Evolutionary conservation across 805 yeast species (phyloP).

Genomic region (Lipomyces sp.): DNA sequence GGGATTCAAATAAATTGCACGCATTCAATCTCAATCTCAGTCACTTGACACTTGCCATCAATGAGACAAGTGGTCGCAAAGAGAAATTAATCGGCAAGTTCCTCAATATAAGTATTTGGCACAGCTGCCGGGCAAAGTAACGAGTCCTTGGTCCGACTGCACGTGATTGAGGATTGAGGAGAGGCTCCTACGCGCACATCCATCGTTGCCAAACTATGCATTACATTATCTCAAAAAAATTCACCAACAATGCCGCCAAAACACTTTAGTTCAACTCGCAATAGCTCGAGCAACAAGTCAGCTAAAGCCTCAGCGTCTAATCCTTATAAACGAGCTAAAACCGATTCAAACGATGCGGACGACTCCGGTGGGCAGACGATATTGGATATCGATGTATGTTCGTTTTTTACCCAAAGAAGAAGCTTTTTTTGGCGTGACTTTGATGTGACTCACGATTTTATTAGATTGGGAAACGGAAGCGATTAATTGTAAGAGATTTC

Average conservation of each 20-base stretch:
- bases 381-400: slow-evolving; percentile 23
- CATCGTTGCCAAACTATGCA: too few species aligned
- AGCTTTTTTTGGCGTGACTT: neutral
- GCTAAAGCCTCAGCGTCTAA: neutral
- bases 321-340: neutral
- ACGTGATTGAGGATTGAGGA: too few species aligned
- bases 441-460: neutral
- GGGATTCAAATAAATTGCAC: too few species aligned
- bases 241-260: slow-evolving; percentile 2
- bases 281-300: neutral
- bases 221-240: too few species aligned
- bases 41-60: too few species aligned
- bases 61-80: too few species aligned
- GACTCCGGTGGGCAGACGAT: neutral
- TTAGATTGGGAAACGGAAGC: slow-evolving; percentile 64
- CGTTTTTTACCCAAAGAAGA: neutral
- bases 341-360: neutral
- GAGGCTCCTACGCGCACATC: too few species aligned
- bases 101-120: too few species aligned
- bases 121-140: too few species aligned
- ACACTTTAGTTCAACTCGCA: neutral
- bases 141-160: too few species aligned
- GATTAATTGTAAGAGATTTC: slow-evolving; percentile 74
- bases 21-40: too few species aligned
- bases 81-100: too few species aligned